Percentiles rank a stretch among this genome's conserved stretches.
These are phyloP conservation scores for Cyclostephanos invisitatus DNA, from an alignment of 108 stramenopile species.

Conservation along the genomic window DNA sequence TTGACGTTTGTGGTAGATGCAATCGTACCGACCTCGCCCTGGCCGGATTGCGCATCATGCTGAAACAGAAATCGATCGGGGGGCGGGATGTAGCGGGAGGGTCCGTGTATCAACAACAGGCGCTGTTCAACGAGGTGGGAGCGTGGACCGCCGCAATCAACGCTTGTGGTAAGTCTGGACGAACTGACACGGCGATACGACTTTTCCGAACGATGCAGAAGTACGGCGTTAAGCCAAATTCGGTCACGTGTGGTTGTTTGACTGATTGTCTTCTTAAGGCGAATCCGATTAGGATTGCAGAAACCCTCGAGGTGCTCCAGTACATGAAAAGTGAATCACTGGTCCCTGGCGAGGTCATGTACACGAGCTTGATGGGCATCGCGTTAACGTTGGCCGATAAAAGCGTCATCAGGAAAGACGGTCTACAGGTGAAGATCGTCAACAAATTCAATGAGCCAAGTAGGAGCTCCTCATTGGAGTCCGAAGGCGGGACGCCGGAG, in stretches of 20 bases:
- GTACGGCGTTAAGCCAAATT: too few species aligned
- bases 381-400: conserved; percentile 61
- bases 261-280: conserved; percentile 66
- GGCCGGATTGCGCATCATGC: conserved; percentile 77
- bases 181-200: conserved; percentile 72
- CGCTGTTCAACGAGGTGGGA: conserved; percentile 68
- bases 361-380: conserved; percentile 80
- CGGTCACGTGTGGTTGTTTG: too few species aligned
- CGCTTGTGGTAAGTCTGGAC: conserved; percentile 83
- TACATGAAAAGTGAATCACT: conserved; percentile 82
- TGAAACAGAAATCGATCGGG: conserved; percentile 50
- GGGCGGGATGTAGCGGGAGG: conserved; percentile 12
- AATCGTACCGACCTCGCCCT: conserved; percentile 74
- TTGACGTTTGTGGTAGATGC: conserved; percentile 82
- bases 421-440: conserved; percentile 39
- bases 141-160: conserved; percentile 92
- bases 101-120: conserved; percentile 18
- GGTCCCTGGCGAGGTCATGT: conserved; percentile 81
- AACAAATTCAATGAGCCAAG: conserved; percentile 8
- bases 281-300: conserved; percentile 51
- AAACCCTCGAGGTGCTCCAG: conserved; percentile 71
- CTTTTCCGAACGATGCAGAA: too few species aligned
- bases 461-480: conserved; percentile 2
- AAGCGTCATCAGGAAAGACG: conserved; percentile 27
- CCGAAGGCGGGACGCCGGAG: conserved; percentile 32